A percentile compares a stretch with the other conserved stretches of the same genome.
Evolutionary conservation across 306 rosid species (phyloP).

Genomic region (Trifolium repens): DNA sequence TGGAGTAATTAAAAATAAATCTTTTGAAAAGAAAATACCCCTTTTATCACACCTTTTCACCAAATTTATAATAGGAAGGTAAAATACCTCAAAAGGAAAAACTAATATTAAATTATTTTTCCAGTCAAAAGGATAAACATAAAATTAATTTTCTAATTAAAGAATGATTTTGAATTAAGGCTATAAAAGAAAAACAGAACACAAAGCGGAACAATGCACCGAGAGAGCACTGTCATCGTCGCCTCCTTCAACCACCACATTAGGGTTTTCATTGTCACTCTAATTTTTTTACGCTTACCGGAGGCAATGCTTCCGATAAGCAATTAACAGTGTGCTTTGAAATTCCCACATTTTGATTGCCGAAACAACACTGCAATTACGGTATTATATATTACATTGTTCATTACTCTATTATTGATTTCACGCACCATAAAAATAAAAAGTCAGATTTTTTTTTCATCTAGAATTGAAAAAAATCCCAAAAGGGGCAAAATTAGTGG

Average conservation of each 20-base stretch:
- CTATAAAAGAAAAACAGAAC: not conserved
- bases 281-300: not conserved
- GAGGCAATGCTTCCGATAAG: constrained; percentile 1
- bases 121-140: not conserved
- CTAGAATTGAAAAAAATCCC: not conserved
- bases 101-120: too few relatives aligned
- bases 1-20: too few relatives aligned
- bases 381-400: not conserved
- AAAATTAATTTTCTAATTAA: not conserved
- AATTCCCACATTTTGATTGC: constrained; percentile 6
- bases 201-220: constrained; percentile 1
- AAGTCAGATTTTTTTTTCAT: not conserved
- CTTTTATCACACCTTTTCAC: too few relatives aligned
- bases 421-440: not conserved
- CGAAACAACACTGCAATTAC: not conserved
- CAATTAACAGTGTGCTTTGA: not conserved
- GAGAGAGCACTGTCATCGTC: not conserved
- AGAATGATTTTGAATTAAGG: not conserved
- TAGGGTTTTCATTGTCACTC: constrained; percentile 14
- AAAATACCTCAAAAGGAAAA: too few relatives aligned
- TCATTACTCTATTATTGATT: not conserved
- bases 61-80: too few relatives aligned
- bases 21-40: too few relatives aligned
- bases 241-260: constrained; percentile 16
- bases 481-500: not conserved